These are phyloP conservation scores for Postia placenta DNA, from an alignment of 768 basidiomycete species.

Conservation along the genomic window DNA sequence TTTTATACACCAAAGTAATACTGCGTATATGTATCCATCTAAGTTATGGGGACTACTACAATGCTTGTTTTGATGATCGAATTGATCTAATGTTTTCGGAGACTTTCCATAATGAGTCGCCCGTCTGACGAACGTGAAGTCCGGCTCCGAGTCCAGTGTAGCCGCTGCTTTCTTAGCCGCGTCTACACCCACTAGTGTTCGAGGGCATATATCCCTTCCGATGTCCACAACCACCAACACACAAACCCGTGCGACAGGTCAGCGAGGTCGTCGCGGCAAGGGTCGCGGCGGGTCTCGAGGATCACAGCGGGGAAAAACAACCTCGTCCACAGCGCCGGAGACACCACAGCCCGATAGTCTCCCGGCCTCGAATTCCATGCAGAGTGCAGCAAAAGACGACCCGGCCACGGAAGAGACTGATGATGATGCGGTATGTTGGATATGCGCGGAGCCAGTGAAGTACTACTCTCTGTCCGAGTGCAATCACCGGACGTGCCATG, in stretches of 20 bases:
- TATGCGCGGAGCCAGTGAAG: constrained; percentile 91
- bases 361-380: constrained; percentile 1
- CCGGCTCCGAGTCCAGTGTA: background rate
- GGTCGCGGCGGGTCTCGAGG: constrained; percentile 15
- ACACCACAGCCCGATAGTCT: background rate
- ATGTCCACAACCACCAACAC: background rate
- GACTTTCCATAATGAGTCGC: background rate
- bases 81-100: background rate
- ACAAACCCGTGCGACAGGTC: constrained; percentile 3
- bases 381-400: background rate
- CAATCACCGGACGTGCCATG: constrained; percentile 93
- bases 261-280: constrained; percentile 17
- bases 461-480: constrained; percentile 87
- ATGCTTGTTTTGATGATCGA: background rate
- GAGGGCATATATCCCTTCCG: no score
- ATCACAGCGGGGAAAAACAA: background rate
- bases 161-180: no score
- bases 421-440: constrained; percentile 67
- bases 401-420: constrained; percentile 17
- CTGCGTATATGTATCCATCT: background rate
- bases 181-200: no score
- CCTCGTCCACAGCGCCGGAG: background rate
- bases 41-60: background rate
- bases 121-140: background rate
- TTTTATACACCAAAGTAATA: background rate